Conservation (phyloP, 306 rosid species). For the Trifolium dubium region DNA sequence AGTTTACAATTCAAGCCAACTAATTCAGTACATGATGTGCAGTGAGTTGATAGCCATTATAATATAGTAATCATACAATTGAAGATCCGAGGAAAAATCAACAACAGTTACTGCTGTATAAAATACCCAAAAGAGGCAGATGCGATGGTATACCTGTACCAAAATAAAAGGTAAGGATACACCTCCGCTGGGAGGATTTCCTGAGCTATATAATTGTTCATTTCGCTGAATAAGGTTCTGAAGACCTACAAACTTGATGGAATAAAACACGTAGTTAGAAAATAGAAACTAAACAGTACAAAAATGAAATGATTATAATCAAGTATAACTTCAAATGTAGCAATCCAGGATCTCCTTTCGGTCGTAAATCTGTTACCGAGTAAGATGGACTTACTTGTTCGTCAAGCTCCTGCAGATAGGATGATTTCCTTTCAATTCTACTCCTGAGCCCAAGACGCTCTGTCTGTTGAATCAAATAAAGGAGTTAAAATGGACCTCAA, state of each 20-base stretch:
- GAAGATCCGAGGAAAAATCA: not conserved
- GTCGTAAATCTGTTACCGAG: constrained; percentile 30
- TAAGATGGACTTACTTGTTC: constrained; percentile 69
- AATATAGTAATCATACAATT: constrained; percentile 1
- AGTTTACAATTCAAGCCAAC: constrained; percentile 1
- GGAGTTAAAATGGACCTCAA: constrained; percentile 28
- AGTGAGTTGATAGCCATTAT: constrained; percentile 8
- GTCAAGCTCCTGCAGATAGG: constrained; percentile 93
- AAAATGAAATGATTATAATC: constrained; percentile 12
- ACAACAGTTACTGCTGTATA: not conserved
- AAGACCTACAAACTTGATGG: constrained; percentile 77
- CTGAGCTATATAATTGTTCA: constrained; percentile 82
- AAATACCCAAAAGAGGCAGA: constrained; percentile 27
- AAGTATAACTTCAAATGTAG: constrained; percentile 25
- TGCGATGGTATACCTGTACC: constrained; percentile 76
- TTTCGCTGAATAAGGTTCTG: constrained; percentile 89
- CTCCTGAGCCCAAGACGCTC: constrained; percentile 84
- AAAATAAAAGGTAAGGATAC: constrained; percentile 96
- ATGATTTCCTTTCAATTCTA: constrained; percentile 89
- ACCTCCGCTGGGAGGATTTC: constrained; percentile 91
- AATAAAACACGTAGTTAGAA: constrained; percentile 49
- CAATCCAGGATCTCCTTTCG: constrained; percentile 14
- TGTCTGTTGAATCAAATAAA: constrained; percentile 59
- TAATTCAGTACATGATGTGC: constrained; percentile 13
- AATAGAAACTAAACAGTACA: constrained; percentile 22